phyloP scores from a whole-genome alignment of 306 rosid species.

The Crataegus laevigata region DNA sequence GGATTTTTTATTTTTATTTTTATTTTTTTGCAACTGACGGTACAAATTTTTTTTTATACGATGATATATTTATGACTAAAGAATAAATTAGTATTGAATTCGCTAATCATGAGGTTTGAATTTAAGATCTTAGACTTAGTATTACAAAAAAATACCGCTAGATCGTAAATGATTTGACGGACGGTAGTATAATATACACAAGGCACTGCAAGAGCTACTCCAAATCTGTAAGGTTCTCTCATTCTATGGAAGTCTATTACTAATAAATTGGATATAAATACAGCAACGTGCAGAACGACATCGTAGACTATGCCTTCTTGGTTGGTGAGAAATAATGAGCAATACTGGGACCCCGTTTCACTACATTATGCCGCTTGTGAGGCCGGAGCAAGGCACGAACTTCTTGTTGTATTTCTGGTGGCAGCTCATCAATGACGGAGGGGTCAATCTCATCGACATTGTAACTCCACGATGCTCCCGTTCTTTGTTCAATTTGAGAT shows the following conservation, averaged over 20 bases:
- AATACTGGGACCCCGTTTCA: slow-evolving; percentile 56
- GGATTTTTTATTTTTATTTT: too few relatives aligned
- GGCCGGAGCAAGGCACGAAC: slow-evolving; percentile 59
- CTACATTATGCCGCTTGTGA: slow-evolving; percentile 49
- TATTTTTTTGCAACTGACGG: too few relatives aligned
- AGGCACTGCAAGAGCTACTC: background rate
- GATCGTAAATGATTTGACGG: too few relatives aligned
- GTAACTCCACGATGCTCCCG: slow-evolving; percentile 56
- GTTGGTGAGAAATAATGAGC: slow-evolving; percentile 62
- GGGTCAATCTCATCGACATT: slow-evolving; percentile 70
- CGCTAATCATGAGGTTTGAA: accelerated
- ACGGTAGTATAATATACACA: background rate
- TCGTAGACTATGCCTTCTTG: slow-evolving; percentile 21
- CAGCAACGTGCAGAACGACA: background rate
- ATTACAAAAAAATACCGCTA: too few relatives aligned
- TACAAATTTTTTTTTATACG: too few relatives aligned
- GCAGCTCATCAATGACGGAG: slow-evolving; percentile 67
- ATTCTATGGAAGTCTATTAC: background rate
- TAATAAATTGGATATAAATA: background rate
- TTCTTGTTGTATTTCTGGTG: slow-evolving; percentile 81
- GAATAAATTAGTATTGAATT: too few relatives aligned
- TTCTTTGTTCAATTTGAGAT: slow-evolving; percentile 24
- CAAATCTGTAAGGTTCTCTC: background rate
- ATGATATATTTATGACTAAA: too few relatives aligned
- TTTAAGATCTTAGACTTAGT: too few relatives aligned